Percentiles rank a stretch among this genome's conserved stretches.
These are phyloP conservation scores for Aspergillus neoniger DNA, from an alignment of 2,329 filamentous ascomycete species.

Conservation along the genomic window DNA sequence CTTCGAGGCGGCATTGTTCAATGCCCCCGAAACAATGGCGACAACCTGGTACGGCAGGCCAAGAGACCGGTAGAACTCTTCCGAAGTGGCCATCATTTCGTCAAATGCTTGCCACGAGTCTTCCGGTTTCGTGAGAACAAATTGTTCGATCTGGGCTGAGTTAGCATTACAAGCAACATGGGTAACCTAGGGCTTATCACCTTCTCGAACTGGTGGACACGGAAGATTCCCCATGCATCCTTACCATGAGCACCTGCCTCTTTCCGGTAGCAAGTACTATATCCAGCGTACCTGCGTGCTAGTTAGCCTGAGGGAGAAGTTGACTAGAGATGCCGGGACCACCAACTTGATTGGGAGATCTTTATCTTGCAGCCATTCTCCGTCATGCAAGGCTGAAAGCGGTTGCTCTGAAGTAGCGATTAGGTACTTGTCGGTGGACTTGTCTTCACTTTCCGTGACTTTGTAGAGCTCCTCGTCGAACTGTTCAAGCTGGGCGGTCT, in stretches of 20 bases:
- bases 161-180: background rate
- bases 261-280: slow-evolving; percentile 92
- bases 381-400: slow-evolving; percentile 85
- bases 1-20: slow-evolving; percentile 87
- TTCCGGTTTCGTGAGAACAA: slow-evolving; percentile 78
- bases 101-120: slow-evolving; percentile 93
- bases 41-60: slow-evolving; percentile 89
- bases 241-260: slow-evolving; percentile 90
- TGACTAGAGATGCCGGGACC: background rate
- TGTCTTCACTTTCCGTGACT: slow-evolving; percentile 79
- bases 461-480: slow-evolving; percentile 99
- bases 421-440: slow-evolving; percentile 80
- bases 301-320: slow-evolving; percentile 13
- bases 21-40: slow-evolving; percentile 89
- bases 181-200: slow-evolving; percentile 39
- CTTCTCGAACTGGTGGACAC: slow-evolving; percentile 98
- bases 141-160: slow-evolving; percentile 67
- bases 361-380: slow-evolving; percentile 85
- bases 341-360: slow-evolving; percentile 82
- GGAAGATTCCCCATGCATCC: slow-evolving; percentile 97
- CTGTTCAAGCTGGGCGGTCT: slow-evolving; percentile 94
- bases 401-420: slow-evolving; percentile 93
- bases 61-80: slow-evolving; percentile 93
- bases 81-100: slow-evolving; percentile 84
- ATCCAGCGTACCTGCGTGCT: slow-evolving; percentile 69